Conservation (phyloP, 257 asterid genomes). For the Marsdenia floribunda region DNA sequence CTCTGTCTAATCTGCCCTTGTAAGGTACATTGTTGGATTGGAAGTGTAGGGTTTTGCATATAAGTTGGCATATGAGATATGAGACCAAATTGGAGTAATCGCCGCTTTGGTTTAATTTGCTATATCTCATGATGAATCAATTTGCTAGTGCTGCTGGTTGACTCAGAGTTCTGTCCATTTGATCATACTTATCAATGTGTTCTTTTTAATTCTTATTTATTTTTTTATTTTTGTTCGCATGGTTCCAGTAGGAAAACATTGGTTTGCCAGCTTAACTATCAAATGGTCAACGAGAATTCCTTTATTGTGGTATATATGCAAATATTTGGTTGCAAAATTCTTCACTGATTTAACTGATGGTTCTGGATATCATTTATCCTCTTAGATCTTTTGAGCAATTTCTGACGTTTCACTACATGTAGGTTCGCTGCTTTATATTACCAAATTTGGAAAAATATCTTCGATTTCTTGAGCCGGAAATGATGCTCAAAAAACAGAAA, state of each 20-base stretch:
- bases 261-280: not conserved
- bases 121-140: too few species aligned
- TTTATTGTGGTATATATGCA: not conserved
- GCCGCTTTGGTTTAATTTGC: not conserved
- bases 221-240: not conserved
- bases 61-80: too few species aligned
- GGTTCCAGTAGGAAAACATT: not conserved
- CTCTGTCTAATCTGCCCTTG: not conserved
- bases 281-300: not conserved
- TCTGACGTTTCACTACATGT: constrained; percentile 22
- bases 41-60: too few species aligned
- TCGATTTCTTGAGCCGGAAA: constrained; percentile 80
- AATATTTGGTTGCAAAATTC: not conserved
- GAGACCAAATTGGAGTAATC: not conserved
- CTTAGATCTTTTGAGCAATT: not conserved
- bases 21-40: not conserved
- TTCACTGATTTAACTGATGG: constrained; percentile 7
- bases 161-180: not conserved
- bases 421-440: constrained; percentile 70
- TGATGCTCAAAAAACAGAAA: constrained; percentile 87
- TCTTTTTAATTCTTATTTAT: not conserved
- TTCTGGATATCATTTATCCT: not conserved
- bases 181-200: not conserved
- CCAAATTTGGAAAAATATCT: constrained; percentile 82
- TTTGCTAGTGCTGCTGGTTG: not conserved